phyloP scores from a whole-genome alignment of 202 grass and related monocot genomes.

The Panicum hallii region DNA sequence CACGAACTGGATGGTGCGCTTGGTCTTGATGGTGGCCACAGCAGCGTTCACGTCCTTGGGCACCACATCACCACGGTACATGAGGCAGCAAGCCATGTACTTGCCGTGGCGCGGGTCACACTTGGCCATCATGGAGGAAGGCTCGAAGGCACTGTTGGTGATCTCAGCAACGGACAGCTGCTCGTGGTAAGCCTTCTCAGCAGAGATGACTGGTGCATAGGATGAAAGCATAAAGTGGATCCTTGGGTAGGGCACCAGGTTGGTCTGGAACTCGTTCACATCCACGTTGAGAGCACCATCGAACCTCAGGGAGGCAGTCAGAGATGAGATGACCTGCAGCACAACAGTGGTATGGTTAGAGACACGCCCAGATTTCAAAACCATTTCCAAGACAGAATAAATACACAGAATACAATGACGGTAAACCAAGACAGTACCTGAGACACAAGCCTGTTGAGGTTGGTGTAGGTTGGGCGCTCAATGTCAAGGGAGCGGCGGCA shows the following conservation, averaged over 20 bases:
- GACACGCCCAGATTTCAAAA: not conserved
- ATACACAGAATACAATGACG: not conserved
- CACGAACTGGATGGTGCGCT: conserved; percentile 87
- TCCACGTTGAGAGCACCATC: conserved; percentile 90
- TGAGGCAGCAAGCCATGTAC: conserved; percentile 93
- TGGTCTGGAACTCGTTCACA: conserved; percentile 83
- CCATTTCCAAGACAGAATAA: not conserved
- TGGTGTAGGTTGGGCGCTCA: conserved; percentile 90
- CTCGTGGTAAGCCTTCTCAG: conserved; percentile 93
- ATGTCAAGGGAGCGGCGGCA: conserved; percentile 89
- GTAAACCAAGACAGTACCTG: conserved; percentile 47
- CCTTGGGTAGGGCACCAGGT: conserved; percentile 79
- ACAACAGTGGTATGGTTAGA: conserved; percentile 21
- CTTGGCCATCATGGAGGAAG: conserved; percentile 91
- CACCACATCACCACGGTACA: conserved; percentile 86
- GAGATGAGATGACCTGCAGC: conserved; percentile 77
- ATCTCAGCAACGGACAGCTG: conserved; percentile 90
- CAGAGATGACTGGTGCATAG: conserved; percentile 84
- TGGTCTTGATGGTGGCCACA: conserved; percentile 84
- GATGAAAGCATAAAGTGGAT: conserved; percentile 96
- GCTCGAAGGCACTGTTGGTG: conserved; percentile 89
- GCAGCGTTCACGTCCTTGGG: conserved; percentile 85
- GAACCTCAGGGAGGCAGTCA: conserved; percentile 84
- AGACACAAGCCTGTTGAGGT: conserved; percentile 88
- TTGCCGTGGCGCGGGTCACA: conserved; percentile 85